These are phyloP conservation scores for Microcera coccophila DNA, from an alignment of 2,329 filamentous ascomycete genomes.

Conservation along the genomic window DNA sequence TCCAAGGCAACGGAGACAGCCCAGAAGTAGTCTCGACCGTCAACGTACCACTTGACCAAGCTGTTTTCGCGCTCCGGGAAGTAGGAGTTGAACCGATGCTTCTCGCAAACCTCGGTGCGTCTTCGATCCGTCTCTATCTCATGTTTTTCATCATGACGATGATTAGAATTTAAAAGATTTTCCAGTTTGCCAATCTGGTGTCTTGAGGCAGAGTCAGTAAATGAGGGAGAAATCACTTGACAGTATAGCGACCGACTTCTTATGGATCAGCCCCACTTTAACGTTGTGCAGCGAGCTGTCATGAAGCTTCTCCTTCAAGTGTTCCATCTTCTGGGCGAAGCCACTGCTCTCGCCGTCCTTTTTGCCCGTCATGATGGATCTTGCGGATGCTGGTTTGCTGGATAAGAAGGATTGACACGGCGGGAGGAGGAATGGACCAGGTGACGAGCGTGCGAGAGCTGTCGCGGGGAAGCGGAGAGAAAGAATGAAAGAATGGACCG, in stretches of 20 bases:
- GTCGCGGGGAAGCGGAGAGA: not conserved
- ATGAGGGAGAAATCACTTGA: constrained; percentile 1
- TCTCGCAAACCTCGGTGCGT: constrained; percentile 64
- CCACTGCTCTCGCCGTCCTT: constrained; percentile 18
- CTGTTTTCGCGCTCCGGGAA: constrained; percentile 85
- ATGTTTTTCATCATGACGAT: constrained; percentile 91
- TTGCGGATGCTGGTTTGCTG: not conserved
- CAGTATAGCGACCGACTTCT: constrained; percentile 45
- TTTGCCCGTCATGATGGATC: constrained; percentile 26
- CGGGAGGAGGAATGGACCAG: constrained; percentile 6
- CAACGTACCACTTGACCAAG: constrained; percentile 93
- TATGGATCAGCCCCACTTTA: constrained; percentile 55
- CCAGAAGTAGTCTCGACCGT: constrained; percentile 93
- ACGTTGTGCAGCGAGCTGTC: constrained; percentile 53
- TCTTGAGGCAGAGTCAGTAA: constrained; percentile 25
- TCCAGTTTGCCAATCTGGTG: constrained; percentile 60
- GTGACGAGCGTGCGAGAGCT: not conserved
- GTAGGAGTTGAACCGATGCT: constrained; percentile 83
- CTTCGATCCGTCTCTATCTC: constrained; percentile 81
- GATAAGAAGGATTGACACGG: constrained; percentile 7
- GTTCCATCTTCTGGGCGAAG: constrained; percentile 39
- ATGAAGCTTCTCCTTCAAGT: constrained; percentile 54
- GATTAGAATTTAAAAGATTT: constrained; percentile 54
- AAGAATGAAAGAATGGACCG: not conserved
- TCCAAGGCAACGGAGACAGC: constrained; percentile 88